Percentiles rank a stretch among this genome's conserved stretches.
Evolutionary conservation across 108 stramenopile species (phyloP).

Genomic region (Skeletonema potamos): DNA sequence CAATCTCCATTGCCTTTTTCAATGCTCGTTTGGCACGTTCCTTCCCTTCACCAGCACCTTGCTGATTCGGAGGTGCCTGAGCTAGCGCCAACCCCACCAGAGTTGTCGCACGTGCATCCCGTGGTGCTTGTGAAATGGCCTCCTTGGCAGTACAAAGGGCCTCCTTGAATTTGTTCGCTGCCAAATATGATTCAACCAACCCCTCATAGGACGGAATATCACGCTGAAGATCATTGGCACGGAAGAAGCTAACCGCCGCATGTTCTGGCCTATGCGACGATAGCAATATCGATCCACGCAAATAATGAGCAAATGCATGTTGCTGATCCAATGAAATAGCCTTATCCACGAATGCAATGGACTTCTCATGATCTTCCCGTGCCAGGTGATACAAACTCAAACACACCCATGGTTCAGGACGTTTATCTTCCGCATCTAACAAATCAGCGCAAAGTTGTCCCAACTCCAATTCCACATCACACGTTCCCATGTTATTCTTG

Average conservation of each 20-base stretch:
- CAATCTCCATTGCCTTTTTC: constrained; percentile 67
- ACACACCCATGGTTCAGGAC: constrained; percentile 78
- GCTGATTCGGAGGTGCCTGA: constrained; percentile 39
- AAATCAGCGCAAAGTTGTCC: constrained; percentile 65
- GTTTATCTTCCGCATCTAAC: constrained; percentile 70
- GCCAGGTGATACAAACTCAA: constrained; percentile 77
- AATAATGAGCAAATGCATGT: constrained; percentile 73
- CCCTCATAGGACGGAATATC: constrained; percentile 80
- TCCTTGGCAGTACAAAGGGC: constrained; percentile 82
- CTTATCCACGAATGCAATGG: constrained; percentile 71
- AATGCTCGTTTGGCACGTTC: constrained; percentile 81
- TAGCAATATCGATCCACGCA: constrained; percentile 73
- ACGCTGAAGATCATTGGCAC: constrained; percentile 68
- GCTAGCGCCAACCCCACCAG: constrained; percentile 81
- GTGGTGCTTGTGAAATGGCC: constrained; percentile 67
- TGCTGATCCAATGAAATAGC: constrained; percentile 75
- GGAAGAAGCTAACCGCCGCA: constrained; percentile 75
- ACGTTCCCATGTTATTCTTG: constrained; percentile 40
- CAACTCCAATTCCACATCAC: constrained; percentile 53
- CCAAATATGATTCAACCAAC: constrained; percentile 78
- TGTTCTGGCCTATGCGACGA: constrained; percentile 75
- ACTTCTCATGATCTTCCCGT: constrained; percentile 73
- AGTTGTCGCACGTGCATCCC: constrained; percentile 80
- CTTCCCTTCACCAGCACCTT: constrained; percentile 46
- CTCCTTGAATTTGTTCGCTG: constrained; percentile 71